Evolutionary conservation across 192 early-diverging fungal genomes (phyloP).

Genomic region (Coemansia asiatica): DNA sequence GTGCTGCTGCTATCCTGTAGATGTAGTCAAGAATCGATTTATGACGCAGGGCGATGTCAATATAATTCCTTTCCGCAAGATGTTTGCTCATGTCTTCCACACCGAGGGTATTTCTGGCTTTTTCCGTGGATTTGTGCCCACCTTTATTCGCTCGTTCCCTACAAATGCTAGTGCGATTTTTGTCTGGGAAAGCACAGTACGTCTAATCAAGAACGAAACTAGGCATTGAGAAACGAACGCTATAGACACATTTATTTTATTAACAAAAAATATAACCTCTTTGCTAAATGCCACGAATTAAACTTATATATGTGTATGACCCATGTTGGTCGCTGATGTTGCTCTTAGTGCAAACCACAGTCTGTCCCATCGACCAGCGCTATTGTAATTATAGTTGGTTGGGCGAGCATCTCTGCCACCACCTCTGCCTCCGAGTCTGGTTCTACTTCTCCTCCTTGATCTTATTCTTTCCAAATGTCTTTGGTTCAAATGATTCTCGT

Average conservation of each 20-base stretch:
- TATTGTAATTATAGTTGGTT: background rate
- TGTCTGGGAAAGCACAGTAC: slow-evolving; percentile 77
- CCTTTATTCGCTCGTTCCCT: slow-evolving; percentile 89
- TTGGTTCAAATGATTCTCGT: background rate
- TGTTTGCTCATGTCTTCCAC: slow-evolving; percentile 47
- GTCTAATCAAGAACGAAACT: slow-evolving; percentile 40
- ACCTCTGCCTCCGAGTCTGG: too few relatives aligned
- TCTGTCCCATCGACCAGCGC: background rate
- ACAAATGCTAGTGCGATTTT: slow-evolving; percentile 95
- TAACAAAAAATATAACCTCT: background rate
- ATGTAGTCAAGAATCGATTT: slow-evolving; percentile 90
- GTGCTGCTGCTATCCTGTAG: slow-evolving; percentile 76
- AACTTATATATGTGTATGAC: background rate
- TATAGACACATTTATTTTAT: background rate
- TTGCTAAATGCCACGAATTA: background rate
- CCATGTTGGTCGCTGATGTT: background rate
- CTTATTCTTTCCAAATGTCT: background rate
- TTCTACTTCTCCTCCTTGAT: background rate
- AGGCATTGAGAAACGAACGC: slow-evolving; percentile 12
- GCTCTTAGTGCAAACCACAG: background rate
- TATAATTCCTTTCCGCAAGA: slow-evolving; percentile 51
- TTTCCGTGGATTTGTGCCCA: slow-evolving; percentile 87
- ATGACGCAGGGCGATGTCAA: slow-evolving; percentile 86
- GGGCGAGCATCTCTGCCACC: background rate
- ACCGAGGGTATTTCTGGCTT: slow-evolving; percentile 80